Base-by-base conservation (phyloP, 2,329 filamentous ascomycete genomes). In the Diplocarpon rosae region DNA sequence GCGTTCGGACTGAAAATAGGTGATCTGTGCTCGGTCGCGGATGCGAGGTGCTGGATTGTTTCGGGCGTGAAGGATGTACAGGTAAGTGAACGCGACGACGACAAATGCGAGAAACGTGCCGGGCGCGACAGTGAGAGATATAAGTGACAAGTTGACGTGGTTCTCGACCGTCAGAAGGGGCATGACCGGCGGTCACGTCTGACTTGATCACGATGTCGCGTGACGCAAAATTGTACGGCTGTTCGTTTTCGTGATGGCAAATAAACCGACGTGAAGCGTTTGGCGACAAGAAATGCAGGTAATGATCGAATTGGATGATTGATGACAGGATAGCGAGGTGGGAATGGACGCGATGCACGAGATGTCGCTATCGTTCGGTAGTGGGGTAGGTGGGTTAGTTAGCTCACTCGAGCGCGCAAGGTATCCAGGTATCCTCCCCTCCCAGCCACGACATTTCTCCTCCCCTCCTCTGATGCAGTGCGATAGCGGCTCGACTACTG, bases 141-240 rank as follows among this genome's bases (percentile, higher is more conserved):
- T 49, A 37, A 62, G 45, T 31, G 58, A 47, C 42, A 61, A 40
- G 48, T 61, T 47, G 36, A 61, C 41, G 51, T 61, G 52, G 47
- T 61, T 61, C 42, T 62, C 47, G n/a, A 60, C 46, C 3, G 52
- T 56, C 42, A 61, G 48, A 45, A 60, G 46, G 41, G 56, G 49
- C 58, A 60, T 60, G 53, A 47, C 56, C 47, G 43, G 32, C 38
- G 35, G 27, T 37, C 44, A 45, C 45, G 40, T 48, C 44, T 49
- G 49, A 46, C 49, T 52, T 14, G 42, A 15, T 32, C 30, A 32
- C 30, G 30, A 32, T 32, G 11, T 32, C 45, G 46, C 37, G 43
- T 42, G 43, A 49, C 50, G 29, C 47, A 37, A 45, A 43, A 27
- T 29, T 15, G 41, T 24, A 24, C 20, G 20, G 20, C 20, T 24